Percentiles rank a stretch among this genome's conserved stretches.
These are phyloP conservation scores for Lepidium sativum DNA, from an alignment of 345 rosid species.

Conservation along the genomic window DNA sequence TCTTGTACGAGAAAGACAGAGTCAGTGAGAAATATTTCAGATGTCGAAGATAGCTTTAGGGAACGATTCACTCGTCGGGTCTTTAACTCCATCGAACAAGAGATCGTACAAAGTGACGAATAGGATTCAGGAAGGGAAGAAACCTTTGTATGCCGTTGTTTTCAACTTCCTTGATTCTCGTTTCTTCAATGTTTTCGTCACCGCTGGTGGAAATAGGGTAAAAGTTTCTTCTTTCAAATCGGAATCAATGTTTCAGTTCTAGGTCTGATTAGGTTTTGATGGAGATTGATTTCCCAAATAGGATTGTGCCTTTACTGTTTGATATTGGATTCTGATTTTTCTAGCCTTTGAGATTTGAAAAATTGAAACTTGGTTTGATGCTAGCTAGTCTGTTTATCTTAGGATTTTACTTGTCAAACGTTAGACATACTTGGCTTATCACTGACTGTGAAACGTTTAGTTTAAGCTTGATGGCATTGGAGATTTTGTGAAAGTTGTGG, in stretches of 20 bases:
- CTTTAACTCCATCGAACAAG: slow-evolving; percentile 61
- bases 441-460: not conserved
- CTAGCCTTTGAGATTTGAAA: not conserved
- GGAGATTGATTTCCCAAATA: not conserved
- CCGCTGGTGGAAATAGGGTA: slow-evolving; percentile 95
- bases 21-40: not conserved
- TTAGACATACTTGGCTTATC: not conserved
- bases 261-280: slow-evolving; percentile 3
- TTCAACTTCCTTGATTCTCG: slow-evolving; percentile 92
- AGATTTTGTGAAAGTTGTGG: slow-evolving; percentile 6
- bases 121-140: slow-evolving; percentile 87
- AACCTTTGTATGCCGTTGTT: slow-evolving; percentile 85
- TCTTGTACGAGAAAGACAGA: not conserved
- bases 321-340: slow-evolving; percentile 9
- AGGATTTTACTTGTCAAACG: not conserved
- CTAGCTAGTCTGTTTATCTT: not conserved
- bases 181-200: slow-evolving; percentile 85
- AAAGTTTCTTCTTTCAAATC: not conserved
- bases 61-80: slow-evolving; percentile 79
- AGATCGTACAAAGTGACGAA: slow-evolving; percentile 74
- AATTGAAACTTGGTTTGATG: slow-evolving; percentile 9
- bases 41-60: slow-evolving; percentile 77
- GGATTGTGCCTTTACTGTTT: not conserved
- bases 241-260: not conserved
- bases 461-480: not conserved